Evolutionary conservation across 2,329 filamentous ascomycete genomes (phyloP), one percentile per base, ranked within the genome.

Genomic region (Scytalidium lignicola): DNA sequence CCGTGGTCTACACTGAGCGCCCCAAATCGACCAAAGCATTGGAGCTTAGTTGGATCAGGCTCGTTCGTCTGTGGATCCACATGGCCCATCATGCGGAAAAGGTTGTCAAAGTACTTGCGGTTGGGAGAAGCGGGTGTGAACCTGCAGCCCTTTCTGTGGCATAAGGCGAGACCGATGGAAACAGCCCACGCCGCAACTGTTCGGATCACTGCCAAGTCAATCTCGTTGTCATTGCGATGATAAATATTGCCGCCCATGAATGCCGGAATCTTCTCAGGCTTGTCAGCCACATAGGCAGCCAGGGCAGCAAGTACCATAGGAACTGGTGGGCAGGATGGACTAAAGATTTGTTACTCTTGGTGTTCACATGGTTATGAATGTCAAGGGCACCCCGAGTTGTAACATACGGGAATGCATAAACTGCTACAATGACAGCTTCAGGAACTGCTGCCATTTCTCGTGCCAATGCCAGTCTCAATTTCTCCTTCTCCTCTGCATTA

Each of bases 1-100:
- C 74, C 75, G 51, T 78, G 74, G 54, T 68, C 74, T 1, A 69
- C 67, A 49, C 71, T 71, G 2, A 77, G 61, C 20, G 74, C 73
- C 69, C 54, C 75, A 41, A 64, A 61, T 52, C 57, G 67, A 58
- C 47, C 63, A 59, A 51, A 70, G 51, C 51, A 62, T 19, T 41
- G 50, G 29, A 63, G 53, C 6, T 59, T 57, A n/a, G 62, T 58
- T 2, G 65, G 58, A 47, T 72, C 65, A 2, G 68, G 67, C 2
- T 47, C 29, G 20, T 60, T 62, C 3, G 50, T 46, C 1, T 48
- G 46, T 22, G 32, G 20, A 18, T 67, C 64, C 3, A 69, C 59
- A 15, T 70, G 55, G 2, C 72, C 69, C 53, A 72, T 71, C 73
- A 76, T 75, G 15, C 58, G 59, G n/a, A 78, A 62, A 9, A 75